Evolutionary conservation across 2,329 filamentous ascomycete species (phyloP).

Genomic region (Xylaria sp.): DNA sequence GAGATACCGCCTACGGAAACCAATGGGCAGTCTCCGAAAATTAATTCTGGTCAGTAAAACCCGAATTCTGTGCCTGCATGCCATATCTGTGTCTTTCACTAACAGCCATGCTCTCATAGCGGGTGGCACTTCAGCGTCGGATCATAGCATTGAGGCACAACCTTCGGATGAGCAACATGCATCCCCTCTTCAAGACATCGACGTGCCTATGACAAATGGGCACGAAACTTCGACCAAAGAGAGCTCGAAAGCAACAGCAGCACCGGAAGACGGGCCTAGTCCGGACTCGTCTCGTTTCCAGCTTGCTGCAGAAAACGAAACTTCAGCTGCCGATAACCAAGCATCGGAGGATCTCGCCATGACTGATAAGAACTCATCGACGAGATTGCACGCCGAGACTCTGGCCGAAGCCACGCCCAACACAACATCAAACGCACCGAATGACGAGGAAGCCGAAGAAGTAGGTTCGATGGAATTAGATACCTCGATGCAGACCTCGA

Average conservation of each 20-base stretch:
- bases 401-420: neutral
- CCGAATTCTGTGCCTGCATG: neutral
- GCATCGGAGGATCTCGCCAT: neutral
- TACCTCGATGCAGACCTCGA: conserved; percentile 24
- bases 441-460: conserved; percentile 4
- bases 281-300: neutral
- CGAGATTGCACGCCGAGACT: neutral
- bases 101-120: conserved; percentile 3
- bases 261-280: neutral
- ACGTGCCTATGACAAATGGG: conserved; percentile 9
- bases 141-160: conserved; percentile 2
- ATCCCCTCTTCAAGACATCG: neutral
- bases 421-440: neutral
- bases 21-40: conserved; percentile 12
- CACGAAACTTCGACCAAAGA: neutral
- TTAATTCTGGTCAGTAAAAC: conserved; percentile 19
- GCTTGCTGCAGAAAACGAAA: neutral
- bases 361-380: conserved; percentile 1
- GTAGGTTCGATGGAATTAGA: conserved; percentile 15
- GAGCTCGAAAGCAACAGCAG: neutral
- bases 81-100: neutral
- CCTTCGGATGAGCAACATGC: neutral
- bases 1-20: conserved; percentile 7
- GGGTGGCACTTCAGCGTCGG: neutral
- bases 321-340: neutral